Conservation (phyloP, 1,139 yeast genomes). For the Nakaseomyces nivariensis region DNA sequence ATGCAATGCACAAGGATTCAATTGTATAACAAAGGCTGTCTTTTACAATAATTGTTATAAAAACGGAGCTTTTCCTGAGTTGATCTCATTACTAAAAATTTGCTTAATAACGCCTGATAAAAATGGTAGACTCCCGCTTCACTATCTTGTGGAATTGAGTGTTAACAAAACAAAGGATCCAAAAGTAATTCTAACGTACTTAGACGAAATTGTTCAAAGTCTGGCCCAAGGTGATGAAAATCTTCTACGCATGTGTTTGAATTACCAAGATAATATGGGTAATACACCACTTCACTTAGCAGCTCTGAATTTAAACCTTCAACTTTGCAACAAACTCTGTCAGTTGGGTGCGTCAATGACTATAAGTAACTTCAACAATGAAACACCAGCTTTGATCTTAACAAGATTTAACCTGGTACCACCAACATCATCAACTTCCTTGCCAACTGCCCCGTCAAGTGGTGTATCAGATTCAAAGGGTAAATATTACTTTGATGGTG, state of each 20-base stretch:
- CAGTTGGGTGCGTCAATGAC: constrained; percentile 27
- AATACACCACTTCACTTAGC: constrained; percentile 64
- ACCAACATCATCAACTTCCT: not conserved
- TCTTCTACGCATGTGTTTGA: constrained; percentile 49
- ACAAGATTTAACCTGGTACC: constrained; percentile 28
- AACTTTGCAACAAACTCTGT: constrained; percentile 24
- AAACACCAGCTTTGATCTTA: constrained; percentile 26
- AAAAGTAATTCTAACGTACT: constrained; percentile 32
- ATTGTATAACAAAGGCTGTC: constrained; percentile 73
- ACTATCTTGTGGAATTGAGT: constrained; percentile 56
- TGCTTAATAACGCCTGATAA: constrained; percentile 66
- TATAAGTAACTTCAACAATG: constrained; percentile 21
- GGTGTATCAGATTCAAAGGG: not conserved
- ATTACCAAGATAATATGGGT: constrained; percentile 61
- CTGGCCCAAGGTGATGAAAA: constrained; percentile 33
- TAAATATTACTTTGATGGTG: not conserved
- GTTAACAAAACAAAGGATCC: constrained; percentile 42
- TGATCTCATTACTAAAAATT: constrained; percentile 59
- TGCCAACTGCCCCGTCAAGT: constrained; percentile 1
- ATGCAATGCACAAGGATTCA: constrained; percentile 69
- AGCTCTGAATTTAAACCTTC: constrained; percentile 27
- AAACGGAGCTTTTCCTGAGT: constrained; percentile 59
- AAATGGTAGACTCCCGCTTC: constrained; percentile 64
- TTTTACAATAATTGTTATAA: constrained; percentile 85
- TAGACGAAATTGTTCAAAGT: constrained; percentile 32